Percentiles rank a stretch among this genome's conserved stretches.
These are phyloP conservation scores for Penicillium nucicola DNA, from an alignment of 495 filamentous ascomycete genomes.

Conservation along the genomic window DNA sequence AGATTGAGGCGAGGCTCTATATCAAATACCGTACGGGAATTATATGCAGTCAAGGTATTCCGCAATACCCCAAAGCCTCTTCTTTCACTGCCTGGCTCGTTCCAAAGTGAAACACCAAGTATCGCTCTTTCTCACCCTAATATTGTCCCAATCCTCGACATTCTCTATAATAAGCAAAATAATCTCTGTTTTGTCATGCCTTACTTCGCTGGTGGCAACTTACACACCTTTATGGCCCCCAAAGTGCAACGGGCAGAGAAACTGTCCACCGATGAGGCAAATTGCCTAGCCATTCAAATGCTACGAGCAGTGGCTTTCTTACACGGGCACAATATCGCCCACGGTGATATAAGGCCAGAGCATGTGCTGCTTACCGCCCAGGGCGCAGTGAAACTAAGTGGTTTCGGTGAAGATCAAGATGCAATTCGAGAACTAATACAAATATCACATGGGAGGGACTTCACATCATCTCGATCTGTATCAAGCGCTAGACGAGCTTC, in stretches of 20 bases:
- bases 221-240: constrained; percentile 9
- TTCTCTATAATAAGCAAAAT: constrained; percentile 12
- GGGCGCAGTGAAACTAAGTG: constrained; percentile 4
- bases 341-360: constrained; percentile 59
- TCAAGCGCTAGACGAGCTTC: not conserved
- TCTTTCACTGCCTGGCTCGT: not conserved
- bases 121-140: constrained; percentile 9
- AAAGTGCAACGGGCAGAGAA: not conserved
- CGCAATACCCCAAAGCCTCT: not conserved
- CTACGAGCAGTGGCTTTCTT: constrained; percentile 53
- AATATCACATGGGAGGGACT: not conserved
- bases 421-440: constrained; percentile 3
- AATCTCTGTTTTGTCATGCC: constrained; percentile 19
- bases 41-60: constrained; percentile 12
- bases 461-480: not conserved
- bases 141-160: constrained; percentile 12
- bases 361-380: constrained; percentile 50
- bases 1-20: constrained; percentile 1
- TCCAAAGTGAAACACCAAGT: not conserved
- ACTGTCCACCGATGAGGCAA: constrained; percentile 1
- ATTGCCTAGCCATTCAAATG: constrained; percentile 46
- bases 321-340: constrained; percentile 47
- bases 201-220: constrained; percentile 15
- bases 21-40: not conserved
- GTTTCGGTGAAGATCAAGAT: constrained; percentile 9